Conservation (phyloP, 148 eudicot species). For the Cornus florida region DNA sequence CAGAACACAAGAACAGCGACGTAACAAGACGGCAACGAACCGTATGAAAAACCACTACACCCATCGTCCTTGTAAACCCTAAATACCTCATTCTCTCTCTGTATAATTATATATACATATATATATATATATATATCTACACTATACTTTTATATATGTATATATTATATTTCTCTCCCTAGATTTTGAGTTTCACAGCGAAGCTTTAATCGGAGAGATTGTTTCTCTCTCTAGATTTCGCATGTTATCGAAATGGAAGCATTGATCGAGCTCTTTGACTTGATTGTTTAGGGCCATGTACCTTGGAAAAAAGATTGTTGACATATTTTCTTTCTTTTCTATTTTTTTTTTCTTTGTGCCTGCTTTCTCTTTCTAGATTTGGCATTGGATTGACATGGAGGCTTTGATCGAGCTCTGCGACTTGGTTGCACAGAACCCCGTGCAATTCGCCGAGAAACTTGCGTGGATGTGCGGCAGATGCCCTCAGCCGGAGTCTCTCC, state of each 20-base stretch:
- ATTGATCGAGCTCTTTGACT: not conserved
- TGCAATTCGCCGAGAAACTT: conserved; percentile 59
- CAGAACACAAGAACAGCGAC: not conserved
- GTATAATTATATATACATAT: not conserved
- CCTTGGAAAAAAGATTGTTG: not conserved
- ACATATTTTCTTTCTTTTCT: too few relatives aligned
- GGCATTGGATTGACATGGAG: conserved; percentile 47
- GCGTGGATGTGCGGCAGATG: conserved; percentile 80
- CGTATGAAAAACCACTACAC: not conserved
- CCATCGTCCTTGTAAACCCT: not conserved
- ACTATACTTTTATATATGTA: not conserved
- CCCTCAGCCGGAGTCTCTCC: conserved; percentile 56
- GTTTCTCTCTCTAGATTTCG: not conserved
- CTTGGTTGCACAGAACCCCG: conserved; percentile 68
- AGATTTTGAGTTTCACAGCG: too few relatives aligned
- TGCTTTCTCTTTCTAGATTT: not conserved
- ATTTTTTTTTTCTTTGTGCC: too few relatives aligned
- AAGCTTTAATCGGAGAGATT: too few relatives aligned
- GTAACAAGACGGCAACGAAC: not conserved
- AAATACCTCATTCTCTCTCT: not conserved
- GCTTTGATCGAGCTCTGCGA: conserved; percentile 84
- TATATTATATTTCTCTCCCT: too few relatives aligned
- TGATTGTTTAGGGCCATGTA: not conserved
- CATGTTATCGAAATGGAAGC: not conserved
- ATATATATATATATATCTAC: not conserved